Conservation (phyloP, 2,329 filamentous ascomycete genomes). For the Penicillium sp. region DNA sequence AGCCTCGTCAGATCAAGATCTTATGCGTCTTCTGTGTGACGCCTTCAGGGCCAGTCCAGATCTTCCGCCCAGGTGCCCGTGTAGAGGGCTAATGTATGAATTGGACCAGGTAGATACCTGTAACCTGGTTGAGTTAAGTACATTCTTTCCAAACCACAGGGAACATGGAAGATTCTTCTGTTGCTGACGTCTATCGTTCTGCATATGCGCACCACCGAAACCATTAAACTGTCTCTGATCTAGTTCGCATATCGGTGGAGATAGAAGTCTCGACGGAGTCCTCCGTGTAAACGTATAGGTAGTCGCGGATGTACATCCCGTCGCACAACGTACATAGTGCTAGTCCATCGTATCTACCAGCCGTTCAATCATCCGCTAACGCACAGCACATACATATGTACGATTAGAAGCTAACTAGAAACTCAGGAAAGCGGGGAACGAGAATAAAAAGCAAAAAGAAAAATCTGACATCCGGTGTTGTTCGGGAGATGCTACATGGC, state of each 20-base stretch:
- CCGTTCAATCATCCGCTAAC: background rate
- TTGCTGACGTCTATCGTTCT: background rate
- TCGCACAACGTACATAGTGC: too few relatives aligned
- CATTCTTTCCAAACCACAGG: too few relatives aligned
- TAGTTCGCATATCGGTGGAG: constrained; percentile 2
- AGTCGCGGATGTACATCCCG: background rate
- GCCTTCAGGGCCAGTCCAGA: background rate
- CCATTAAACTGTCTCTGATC: background rate
- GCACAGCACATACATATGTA: background rate
- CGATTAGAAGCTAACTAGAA: constrained; percentile 3
- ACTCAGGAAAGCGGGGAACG: background rate
- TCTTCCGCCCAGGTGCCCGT: too few relatives aligned
- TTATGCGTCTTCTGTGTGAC: background rate
- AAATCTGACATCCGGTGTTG: background rate
- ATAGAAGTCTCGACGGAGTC: background rate
- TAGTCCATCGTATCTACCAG: background rate
- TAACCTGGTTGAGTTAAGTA: background rate
- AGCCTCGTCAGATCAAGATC: background rate
- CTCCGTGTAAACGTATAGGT: too few relatives aligned
- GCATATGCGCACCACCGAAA: background rate
- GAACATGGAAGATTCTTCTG: background rate
- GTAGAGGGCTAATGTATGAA: background rate
- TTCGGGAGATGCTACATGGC: background rate
- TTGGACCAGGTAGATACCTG: constrained; percentile 7
- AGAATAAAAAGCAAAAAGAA: too few relatives aligned